phyloP scores from a whole-genome alignment of 2,329 filamentous ascomycete species.

The Penicillium sp. region DNA sequence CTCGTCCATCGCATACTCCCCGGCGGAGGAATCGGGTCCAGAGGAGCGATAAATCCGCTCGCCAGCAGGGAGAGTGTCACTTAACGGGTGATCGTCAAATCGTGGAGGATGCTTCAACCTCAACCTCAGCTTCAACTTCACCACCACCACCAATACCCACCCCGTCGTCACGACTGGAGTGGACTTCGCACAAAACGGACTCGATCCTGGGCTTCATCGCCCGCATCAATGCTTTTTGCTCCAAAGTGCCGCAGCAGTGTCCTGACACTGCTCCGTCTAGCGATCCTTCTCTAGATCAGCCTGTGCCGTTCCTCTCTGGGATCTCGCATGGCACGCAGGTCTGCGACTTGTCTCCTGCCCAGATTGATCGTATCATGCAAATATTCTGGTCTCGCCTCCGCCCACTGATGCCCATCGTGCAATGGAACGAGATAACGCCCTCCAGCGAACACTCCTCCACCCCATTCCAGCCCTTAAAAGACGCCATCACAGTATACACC shows the following conservation, averaged over 20 bases:
- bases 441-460: neutral
- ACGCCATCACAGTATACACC: neutral
- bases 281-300: neutral
- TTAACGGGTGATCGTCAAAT: too few species aligned
- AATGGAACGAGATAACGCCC: neutral
- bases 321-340: neutral
- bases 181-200: conserved; percentile 12
- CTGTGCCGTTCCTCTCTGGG: neutral
- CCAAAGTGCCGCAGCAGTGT: conserved; percentile 15
- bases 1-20: conserved; percentile 14
- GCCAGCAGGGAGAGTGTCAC: too few species aligned
- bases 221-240: conserved; percentile 25
- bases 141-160: neutral
- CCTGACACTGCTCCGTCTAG: neutral
- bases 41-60: too few species aligned
- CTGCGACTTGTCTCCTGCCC: conserved; percentile 1
- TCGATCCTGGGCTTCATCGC: conserved; percentile 24
- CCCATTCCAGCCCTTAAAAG: conserved; percentile 8
- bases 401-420: conserved; percentile 10
- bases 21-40: neutral
- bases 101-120: too few species aligned
- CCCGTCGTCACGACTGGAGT: neutral
- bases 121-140: too few species aligned
- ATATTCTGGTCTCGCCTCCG: conserved; percentile 9
- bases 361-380: neutral